Evolutionary conservation across 495 filamentous ascomycete genomes (phyloP).

Genomic region (Pyrenopolyporus hunteri): DNA sequence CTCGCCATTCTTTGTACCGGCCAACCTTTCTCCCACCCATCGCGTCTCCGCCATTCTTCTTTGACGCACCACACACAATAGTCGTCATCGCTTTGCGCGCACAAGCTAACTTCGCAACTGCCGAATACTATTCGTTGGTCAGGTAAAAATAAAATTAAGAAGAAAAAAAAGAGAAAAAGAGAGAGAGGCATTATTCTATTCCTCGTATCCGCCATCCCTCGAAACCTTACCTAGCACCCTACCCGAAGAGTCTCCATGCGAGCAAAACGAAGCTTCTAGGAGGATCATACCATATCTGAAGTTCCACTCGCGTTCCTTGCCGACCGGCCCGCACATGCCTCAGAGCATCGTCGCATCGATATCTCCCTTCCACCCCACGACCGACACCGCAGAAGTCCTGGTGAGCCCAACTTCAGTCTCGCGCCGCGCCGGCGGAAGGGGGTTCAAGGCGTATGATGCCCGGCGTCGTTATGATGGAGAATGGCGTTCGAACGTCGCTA

Average conservation of each 20-base stretch:
- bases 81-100: constrained; percentile 17
- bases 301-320: neutral
- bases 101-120: neutral
- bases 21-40: constrained; percentile 19
- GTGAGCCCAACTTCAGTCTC: constrained; percentile 37
- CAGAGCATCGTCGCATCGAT: constrained; percentile 26
- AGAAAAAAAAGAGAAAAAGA: neutral
- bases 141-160: neutral
- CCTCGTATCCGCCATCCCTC: constrained; percentile 28
- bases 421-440: constrained; percentile 46
- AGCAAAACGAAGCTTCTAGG: constrained; percentile 19
- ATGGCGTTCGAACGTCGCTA: constrained; percentile 50
- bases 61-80: constrained; percentile 6
- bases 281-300: constrained; percentile 13
- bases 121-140: constrained; percentile 28
- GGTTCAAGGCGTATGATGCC: constrained; percentile 47
- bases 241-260: constrained; percentile 13
- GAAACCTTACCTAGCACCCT: neutral
- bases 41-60: constrained; percentile 30
- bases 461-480: constrained; percentile 59
- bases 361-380: constrained; percentile 16
- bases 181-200: constrained; percentile 19
- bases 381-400: constrained; percentile 21
- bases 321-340: constrained; percentile 30
- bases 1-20: constrained; percentile 38